Evolutionary conservation across 2,329 filamentous ascomycete species (phyloP), one percentile per base, ranked within the genome.

Genomic region (Ophiocordyceps australis): DNA sequence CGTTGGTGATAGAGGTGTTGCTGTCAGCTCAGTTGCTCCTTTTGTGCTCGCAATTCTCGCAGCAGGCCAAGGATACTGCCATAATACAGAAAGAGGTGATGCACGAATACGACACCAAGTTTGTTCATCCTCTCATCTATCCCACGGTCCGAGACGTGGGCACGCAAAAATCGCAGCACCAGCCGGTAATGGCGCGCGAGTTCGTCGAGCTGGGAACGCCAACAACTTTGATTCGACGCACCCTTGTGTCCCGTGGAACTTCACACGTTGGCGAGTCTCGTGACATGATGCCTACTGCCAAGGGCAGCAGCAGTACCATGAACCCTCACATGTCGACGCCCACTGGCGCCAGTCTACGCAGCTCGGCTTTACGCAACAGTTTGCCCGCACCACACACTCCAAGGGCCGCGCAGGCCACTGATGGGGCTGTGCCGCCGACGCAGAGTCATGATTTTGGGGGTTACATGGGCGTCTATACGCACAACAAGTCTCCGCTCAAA

Each of bases 91-190:
- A 77, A 38, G 80, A 95, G 50, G 86, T 95, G 5, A 63, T 95
- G 52, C 75, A 83, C 45, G 89, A 98, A 52, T 98, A 98, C 45
- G 82, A 95, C 45, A 80, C 72, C 38, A 98, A 98, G 54, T 94
- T 77, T 42, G 89, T 98, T 1, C 82, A 91, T 41, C 89, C 89
- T 3, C 66, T 74, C 9, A 67, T 92, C n/a, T 79, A 91, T 38
- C 79, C 77, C 7, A 59, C 78, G 5, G 79, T 91, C 35, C 54
- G 66, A 28, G 65, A 71, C 69, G 82, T 86, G 2, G 78, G 71
- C 5, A 89, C 78, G 1, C 86, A 95, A 47, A 74, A 76, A 30
- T 70, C 68, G 20, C 50, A 52, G 23, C 55, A 62, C 11, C 50
- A 55, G 7, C 50, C 50, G 7, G 39, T 45, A 7, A 49, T 55